A percentile compares a stretch with the other conserved stretches of the same genome.
Evolutionary conservation across 208 protist species (phyloP).

Genomic region (Leishmania martiniquensis): DNA sequence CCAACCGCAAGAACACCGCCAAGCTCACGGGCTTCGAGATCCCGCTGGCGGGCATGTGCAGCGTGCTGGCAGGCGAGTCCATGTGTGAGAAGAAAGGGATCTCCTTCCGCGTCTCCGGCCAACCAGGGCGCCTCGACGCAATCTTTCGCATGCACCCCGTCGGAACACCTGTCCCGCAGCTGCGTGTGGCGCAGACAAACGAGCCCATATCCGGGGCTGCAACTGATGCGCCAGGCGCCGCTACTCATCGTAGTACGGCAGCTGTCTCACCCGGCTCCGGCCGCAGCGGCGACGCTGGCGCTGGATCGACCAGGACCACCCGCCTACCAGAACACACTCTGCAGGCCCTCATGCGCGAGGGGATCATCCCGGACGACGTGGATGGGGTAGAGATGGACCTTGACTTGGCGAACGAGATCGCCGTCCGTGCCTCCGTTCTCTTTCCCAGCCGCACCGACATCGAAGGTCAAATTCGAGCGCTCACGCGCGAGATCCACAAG

Average conservation of each 20-base stretch:
- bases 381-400: conserved; percentile 75
- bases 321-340: conserved; percentile 59
- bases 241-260: conserved; percentile 1
- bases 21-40: conserved; percentile 89
- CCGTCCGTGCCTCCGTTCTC: conserved; percentile 65
- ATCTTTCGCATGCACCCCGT: conserved; percentile 90
- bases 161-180: conserved; percentile 56
- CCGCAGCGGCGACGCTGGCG: not conserved
- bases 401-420: conserved; percentile 84
- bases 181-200: conserved; percentile 25
- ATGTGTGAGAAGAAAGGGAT: conserved; percentile 90
- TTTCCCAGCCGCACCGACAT: conserved; percentile 75
- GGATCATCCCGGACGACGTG: conserved; percentile 51
- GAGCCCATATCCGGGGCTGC: conserved; percentile 11
- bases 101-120: conserved; percentile 77
- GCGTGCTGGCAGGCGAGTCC: conserved; percentile 77
- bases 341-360: conserved; percentile 64
- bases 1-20: conserved; percentile 73
- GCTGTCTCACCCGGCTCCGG: not conserved
- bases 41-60: conserved; percentile 88
- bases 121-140: conserved; percentile 74
- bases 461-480: conserved; percentile 50
- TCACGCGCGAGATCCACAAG: conserved; percentile 77
- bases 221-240: not conserved
- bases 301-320: conserved; percentile 41